Evolutionary conservation across 2,329 filamentous ascomycete species (phyloP), one percentile per base, ranked within the genome.

Genomic region (Fusarium lateritium): DNA sequence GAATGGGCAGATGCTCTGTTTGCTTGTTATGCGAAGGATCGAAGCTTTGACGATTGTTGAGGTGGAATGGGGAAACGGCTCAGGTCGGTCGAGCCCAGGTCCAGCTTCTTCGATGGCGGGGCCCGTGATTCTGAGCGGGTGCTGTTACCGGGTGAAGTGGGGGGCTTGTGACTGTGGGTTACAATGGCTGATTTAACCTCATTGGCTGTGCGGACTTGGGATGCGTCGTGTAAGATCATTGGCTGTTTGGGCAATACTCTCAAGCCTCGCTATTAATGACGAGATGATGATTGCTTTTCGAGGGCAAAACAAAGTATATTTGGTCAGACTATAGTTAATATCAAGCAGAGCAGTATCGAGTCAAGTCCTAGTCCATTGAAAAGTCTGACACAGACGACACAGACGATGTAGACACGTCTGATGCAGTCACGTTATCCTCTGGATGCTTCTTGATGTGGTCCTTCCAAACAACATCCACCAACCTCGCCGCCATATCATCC

Each of bases 191-290:
- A 24, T 45, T 44, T 46, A 22, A 62, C 39, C 34, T 49, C 44
- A 63, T 69, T 69, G 65, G 59, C 38, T 47, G 57, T 39, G 33
- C 21, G 17, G 7, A 28, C 28, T 17, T 51, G 43, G 39, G 19
- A 49, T 59, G 53, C 17, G 54, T 61, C 69, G 67, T 74, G 72
- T 74, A 75, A 74, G 72, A 73, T 74, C 72, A 74, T 74, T 74
- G 72, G 72, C 62, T 54, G 36, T 51, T 61, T 46, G 21, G 17
- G n/a, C 13, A 31, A 28, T 15, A 13, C 33, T 19, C 9, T 21
- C n/a, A 28, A 43, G 38, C 50, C 26, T 33, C 21, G 6, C n/a
- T 24, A 28, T 49, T 26, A 19, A 55, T n/a, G 22, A 43, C 10
- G 38, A 46, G 47, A 54, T 43, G 13, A 39, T 31, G 47, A 63